Percentiles rank a stretch among this genome's conserved stretches.
Conservation (phyloP, 2,329 filamentous ascomycete species). For the Aureobasidium vineae region DNA sequence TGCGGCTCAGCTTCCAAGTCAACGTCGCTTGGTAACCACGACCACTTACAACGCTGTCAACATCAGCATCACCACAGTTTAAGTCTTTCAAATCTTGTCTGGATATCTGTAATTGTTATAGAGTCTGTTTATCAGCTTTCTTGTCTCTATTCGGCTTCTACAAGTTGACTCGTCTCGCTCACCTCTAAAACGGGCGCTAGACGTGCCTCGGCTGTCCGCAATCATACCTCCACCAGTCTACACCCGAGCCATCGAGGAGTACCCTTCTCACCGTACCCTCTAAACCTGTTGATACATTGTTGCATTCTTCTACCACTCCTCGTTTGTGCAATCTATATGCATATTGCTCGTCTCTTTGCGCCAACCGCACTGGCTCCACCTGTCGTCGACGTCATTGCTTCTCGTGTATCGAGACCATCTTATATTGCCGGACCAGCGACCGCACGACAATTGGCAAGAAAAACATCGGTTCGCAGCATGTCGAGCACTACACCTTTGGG, state of each 20-base stretch:
- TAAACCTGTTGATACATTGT: neutral
- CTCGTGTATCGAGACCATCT: neutral
- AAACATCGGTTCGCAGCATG: neutral
- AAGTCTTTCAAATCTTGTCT: too few species aligned
- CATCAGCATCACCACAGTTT: neutral
- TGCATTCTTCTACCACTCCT: neutral
- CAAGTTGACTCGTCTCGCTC: neutral
- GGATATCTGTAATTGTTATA: too few species aligned
- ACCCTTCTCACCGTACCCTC: neutral
- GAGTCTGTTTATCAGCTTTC: too few species aligned
- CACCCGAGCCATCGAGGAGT: neutral
- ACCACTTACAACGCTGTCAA: neutral
- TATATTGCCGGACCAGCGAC: neutral
- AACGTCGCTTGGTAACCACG: constrained; percentile 4
- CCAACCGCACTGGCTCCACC: constrained; percentile 7
- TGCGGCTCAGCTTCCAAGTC: neutral
- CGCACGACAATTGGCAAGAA: neutral
- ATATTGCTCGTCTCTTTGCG: constrained; percentile 12
- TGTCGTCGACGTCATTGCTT: constrained; percentile 3
- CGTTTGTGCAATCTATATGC: neutral
- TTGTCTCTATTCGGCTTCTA: too few species aligned
- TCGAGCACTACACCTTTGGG: neutral
- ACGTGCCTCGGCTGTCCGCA: constrained; percentile 23
- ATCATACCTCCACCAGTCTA: constrained; percentile 1
- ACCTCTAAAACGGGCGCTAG: constrained; percentile 2